Evolutionary conservation across 208 protist species (phyloP), one percentile per base, ranked within the genome.

Genomic region (Trichomonas tenax): DNA sequence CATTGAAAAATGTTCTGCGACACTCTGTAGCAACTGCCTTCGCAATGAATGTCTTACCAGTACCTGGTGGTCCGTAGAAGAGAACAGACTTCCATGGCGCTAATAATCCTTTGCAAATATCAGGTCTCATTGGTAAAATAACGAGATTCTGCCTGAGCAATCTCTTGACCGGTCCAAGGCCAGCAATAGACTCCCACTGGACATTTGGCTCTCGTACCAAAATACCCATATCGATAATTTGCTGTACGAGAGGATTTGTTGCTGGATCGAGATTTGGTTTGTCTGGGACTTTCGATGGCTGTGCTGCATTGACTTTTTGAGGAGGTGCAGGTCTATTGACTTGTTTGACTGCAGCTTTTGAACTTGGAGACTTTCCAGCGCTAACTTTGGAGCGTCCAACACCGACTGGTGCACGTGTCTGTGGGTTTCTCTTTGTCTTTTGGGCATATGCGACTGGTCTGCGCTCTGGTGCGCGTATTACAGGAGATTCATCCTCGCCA

Each of bases 1-100:
- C 97, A 72, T 58, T 95, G 81, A 98, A 98, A 95, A 98, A 98
- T 4, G 97, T 98, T 0, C 97, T 96, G 10, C 97, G 95, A n/a
- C 96, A 96, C 90, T 98, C 97, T 1, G 58, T 97, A 0, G 98
- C 98, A 82, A 98, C 97, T 10, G 98, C 98, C 96, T 98, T 98
- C 58, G 81, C 81, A 23, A 97, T 98, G 95, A 98, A 81, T 14
- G 98, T 98, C 96, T 97, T 97, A 44, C 96, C 96, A 38, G 96
- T 97, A 46, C 96, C 96, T 36, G 97, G 97, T 34, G 97, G 97
- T 8, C 97, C 97, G 41, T 97, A 97, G 81, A 97, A 88, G 17
- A 97, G 82, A 1, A 97, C 84, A 89, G 96, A 96, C 51, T 97
- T 97, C 82, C 96, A 96, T 26, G 97, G 97, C 3, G 96, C 88